phyloP scores from a whole-genome alignment of 2,329 filamentous ascomycete genomes.

The Paracoccidioides brasiliensis region DNA sequence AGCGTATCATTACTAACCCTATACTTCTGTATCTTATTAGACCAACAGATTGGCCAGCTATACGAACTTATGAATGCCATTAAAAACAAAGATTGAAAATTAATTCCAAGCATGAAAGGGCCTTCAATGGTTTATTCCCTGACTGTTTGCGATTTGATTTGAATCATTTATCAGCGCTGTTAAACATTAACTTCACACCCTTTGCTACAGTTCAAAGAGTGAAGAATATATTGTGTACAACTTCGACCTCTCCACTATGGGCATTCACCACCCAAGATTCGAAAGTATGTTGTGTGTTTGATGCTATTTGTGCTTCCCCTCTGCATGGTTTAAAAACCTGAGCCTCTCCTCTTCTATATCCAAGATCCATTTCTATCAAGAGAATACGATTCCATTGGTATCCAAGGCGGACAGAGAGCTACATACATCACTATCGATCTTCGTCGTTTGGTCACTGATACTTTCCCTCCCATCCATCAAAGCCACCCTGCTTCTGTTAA shows the following conservation, averaged over 20 bases:
- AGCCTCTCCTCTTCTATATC: not conserved
- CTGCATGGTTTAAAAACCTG: not conserved
- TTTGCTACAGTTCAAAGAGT: not conserved
- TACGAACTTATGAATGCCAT: slow-evolving; percentile 91
- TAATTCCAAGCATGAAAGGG: slow-evolving; percentile 3
- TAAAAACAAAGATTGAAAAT: slow-evolving; percentile 34
- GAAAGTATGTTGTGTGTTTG: not conserved
- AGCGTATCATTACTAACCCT: not conserved
- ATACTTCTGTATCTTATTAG: slow-evolving; percentile 32
- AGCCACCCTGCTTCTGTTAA: not conserved
- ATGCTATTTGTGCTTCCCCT: not conserved
- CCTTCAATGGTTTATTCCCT: not conserved
- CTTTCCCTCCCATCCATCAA: not conserved
- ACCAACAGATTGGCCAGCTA: slow-evolving; percentile 84
- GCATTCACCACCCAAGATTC: not conserved
- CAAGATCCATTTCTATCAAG: slow-evolving; percentile 1
- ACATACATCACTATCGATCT: not conserved
- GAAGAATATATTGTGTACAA: not conserved
- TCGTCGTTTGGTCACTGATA: not conserved
- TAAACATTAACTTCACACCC: not conserved
- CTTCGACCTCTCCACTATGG: not conserved
- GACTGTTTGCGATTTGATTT: not conserved
- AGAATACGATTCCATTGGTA: slow-evolving; percentile 1
- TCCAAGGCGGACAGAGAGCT: not conserved
- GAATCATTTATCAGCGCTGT: not conserved